A percentile compares a stretch with the other conserved stretches of the same genome.
phyloP scores from a whole-genome alignment of 148 eudicot genomes.

The Oxyria digyna region DNA sequence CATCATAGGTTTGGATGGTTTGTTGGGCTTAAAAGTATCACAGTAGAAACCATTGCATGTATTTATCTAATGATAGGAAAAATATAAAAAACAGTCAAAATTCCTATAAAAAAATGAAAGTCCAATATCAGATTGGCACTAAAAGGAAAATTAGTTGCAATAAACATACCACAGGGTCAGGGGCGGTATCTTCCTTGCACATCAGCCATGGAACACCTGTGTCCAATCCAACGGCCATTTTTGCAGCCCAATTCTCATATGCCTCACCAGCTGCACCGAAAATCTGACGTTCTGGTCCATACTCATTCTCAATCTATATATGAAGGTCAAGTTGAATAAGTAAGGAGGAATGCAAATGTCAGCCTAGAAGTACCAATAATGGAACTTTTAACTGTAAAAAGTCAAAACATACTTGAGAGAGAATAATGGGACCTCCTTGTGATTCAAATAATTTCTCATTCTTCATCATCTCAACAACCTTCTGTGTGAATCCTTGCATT shows the following conservation, averaged over 20 bases:
- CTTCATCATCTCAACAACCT: slow-evolving; percentile 79
- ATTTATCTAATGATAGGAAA: slow-evolving; percentile 43
- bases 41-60: slow-evolving; percentile 93
- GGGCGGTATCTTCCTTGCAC: slow-evolving; percentile 92
- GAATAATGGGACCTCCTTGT: slow-evolving; percentile 90
- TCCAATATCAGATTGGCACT: too few species aligned
- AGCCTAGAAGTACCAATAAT: not conserved
- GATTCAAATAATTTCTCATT: slow-evolving; percentile 61
- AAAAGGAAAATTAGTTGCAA: not conserved
- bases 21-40: slow-evolving; percentile 63
- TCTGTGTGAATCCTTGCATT: slow-evolving; percentile 80
- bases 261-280: slow-evolving; percentile 64
- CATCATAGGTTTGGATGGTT: slow-evolving; percentile 71
- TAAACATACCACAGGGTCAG: slow-evolving; percentile 55
- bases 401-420: slow-evolving; percentile 56
- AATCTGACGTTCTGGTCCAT: slow-evolving; percentile 42
- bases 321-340: not conserved
- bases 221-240: slow-evolving; percentile 58
- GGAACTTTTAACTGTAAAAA: not conserved
- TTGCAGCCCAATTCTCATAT: slow-evolving; percentile 77
- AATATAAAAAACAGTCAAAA: not conserved
- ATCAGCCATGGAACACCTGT: slow-evolving; percentile 93
- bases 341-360: not conserved
- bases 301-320: slow-evolving; percentile 83
- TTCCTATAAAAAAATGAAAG: not conserved